Evolutionary conservation across 2,329 filamentous ascomycete species (phyloP).

Genomic region (Fusarium sambucinum): DNA sequence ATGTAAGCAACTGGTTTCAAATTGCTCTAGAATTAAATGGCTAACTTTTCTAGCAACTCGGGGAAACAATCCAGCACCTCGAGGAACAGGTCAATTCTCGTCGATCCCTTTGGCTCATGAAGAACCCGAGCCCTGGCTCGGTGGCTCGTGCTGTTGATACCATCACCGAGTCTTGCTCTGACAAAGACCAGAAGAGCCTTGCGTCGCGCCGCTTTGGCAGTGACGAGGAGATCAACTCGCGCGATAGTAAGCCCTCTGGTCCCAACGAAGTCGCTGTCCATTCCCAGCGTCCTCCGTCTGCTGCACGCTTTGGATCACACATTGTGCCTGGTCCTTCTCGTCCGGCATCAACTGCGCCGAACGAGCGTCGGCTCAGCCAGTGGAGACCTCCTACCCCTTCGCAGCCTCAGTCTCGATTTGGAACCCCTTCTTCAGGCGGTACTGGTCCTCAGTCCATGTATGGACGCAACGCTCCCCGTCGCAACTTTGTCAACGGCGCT

Average conservation of each 20-base stretch:
- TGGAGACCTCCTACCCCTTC: constrained; percentile 43
- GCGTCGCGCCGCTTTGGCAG: constrained; percentile 44
- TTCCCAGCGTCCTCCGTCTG: constrained; percentile 41
- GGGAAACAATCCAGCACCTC: constrained; percentile 51
- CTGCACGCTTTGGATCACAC: constrained; percentile 51
- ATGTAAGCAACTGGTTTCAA: constrained; percentile 40
- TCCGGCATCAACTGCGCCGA: constrained; percentile 43
- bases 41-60: constrained; percentile 47
- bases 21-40: background rate
- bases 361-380: constrained; percentile 43
- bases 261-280: constrained; percentile 32
- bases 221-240: constrained; percentile 20
- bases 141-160: constrained; percentile 52
- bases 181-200: constrained; percentile 48
- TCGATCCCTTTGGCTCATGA: constrained; percentile 54
- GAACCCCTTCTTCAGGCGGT: constrained; percentile 25
- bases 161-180: constrained; percentile 47
- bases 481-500: constrained; percentile 48
- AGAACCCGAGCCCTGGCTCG: constrained; percentile 50
- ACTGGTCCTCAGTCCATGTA: constrained; percentile 23
- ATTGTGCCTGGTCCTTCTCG: constrained; percentile 50
- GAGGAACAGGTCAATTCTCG: constrained; percentile 55
- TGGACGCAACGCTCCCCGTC: constrained; percentile 44
- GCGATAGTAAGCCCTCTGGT: constrained; percentile 34
- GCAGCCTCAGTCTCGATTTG: constrained; percentile 37